These are phyloP conservation scores for Exophiala dermatitidis DNA, from an alignment of 2,329 filamentous ascomycete species.

Conservation along the genomic window DNA sequence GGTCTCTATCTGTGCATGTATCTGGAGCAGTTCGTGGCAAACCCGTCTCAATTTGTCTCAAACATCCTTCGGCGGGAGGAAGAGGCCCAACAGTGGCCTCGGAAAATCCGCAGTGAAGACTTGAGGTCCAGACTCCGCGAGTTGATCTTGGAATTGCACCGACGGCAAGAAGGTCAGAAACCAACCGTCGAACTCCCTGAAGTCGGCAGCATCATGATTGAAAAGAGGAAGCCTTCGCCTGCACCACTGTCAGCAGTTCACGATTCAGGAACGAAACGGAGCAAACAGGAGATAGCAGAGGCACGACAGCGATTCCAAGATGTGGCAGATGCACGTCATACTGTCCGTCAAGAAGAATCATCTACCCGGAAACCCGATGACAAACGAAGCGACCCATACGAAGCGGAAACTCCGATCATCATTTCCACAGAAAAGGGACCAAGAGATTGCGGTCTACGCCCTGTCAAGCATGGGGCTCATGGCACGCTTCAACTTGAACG, in stretches of 20 bases:
- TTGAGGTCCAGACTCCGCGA: slow-evolving; percentile 22
- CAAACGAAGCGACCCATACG: not conserved
- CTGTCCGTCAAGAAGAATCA: not conserved
- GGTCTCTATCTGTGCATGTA: slow-evolving; percentile 83
- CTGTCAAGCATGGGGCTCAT: not conserved
- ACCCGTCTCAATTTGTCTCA: slow-evolving; percentile 63
- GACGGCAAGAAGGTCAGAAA: slow-evolving; percentile 28
- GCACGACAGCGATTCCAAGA: slow-evolving; percentile 6
- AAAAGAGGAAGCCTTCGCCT: slow-evolving; percentile 1
- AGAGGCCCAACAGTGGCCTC: slow-evolving; percentile 35
- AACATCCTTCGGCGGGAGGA: slow-evolving; percentile 62
- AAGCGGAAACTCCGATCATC: not conserved
- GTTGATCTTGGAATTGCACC: slow-evolving; percentile 25
- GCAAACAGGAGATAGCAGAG: slow-evolving; percentile 10
- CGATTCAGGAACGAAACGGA: not conserved
- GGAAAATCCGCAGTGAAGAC: slow-evolving; percentile 18
- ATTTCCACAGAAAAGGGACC: not conserved
- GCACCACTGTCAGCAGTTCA: not conserved
- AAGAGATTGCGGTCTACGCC: not conserved
- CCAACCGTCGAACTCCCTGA: slow-evolving; percentile 26
- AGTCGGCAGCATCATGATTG: slow-evolving; percentile 24
- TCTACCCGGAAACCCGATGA: not conserved
- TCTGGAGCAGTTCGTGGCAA: slow-evolving; percentile 67
- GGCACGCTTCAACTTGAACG: not conserved
- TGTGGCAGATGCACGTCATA: not conserved